Conservation (phyloP, 140 eudicot genomes). For the Stevia rebaudiana region DNA sequence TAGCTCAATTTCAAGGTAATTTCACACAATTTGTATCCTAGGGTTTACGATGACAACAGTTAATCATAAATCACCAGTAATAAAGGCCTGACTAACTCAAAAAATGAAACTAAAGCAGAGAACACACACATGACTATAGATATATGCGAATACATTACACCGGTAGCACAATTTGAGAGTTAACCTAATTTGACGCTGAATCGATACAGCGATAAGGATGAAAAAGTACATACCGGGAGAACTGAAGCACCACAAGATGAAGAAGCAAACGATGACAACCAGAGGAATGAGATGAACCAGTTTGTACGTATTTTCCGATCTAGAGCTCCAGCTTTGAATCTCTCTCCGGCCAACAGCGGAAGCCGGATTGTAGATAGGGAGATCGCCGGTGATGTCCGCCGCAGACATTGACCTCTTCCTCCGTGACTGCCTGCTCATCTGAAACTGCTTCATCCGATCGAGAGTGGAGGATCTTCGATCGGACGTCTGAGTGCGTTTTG, state of each 20-base stretch:
- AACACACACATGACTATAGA: background rate
- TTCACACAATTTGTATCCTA: constrained; percentile 3
- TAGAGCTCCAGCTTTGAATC: constrained; percentile 16
- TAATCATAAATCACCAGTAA: background rate
- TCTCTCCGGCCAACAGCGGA: constrained; percentile 29
- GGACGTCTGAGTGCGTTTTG: constrained; percentile 5
- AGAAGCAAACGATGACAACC: constrained; percentile 29
- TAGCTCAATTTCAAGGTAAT: constrained; percentile 1
- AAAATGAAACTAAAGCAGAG: background rate
- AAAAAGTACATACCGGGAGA: constrained; percentile 20
- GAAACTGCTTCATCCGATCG: constrained; percentile 19
- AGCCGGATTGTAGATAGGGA: constrained; percentile 29
- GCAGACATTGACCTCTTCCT: constrained; percentile 31
- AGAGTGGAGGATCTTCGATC: constrained; percentile 14
- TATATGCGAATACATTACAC: background rate
- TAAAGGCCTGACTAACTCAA: background rate
- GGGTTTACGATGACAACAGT: constrained; percentile 17
- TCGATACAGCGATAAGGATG: background rate
- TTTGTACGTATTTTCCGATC: constrained; percentile 1
- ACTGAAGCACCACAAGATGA: constrained; percentile 32
- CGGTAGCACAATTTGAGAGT: no score
- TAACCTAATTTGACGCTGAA: background rate
- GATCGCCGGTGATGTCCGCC: constrained; percentile 30
- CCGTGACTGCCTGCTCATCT: constrained; percentile 25
- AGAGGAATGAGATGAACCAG: constrained; percentile 34